Conservation (phyloP, 257 asterid species). For the Knoxia roxburghii region DNA sequence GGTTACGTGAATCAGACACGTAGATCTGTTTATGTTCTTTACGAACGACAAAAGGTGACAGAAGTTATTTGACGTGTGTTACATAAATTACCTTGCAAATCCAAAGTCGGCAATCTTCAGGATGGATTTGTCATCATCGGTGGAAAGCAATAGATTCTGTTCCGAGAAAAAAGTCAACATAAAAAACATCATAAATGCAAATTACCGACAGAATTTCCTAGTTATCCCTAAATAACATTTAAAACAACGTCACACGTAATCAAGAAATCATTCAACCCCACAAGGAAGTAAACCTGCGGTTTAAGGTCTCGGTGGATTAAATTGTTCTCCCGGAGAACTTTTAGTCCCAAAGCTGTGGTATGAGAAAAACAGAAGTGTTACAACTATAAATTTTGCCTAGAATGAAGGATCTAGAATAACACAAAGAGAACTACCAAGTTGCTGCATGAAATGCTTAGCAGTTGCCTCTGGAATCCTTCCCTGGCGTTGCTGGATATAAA, state of each 20-base stretch:
- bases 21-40: not conserved
- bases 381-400: not conserved
- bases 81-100: conserved; percentile 64
- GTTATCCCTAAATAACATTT: not conserved
- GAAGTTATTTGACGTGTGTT: not conserved
- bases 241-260: not conserved
- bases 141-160: conserved; percentile 50
- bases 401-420: not conserved
- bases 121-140: conserved; percentile 33
- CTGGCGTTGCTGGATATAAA: conserved; percentile 58
- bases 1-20: conserved; percentile 5
- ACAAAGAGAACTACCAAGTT: conserved; percentile 48
- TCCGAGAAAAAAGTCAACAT: conserved; percentile 7
- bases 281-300: conserved; percentile 67
- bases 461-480: conserved; percentile 80
- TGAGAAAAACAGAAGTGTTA: conserved; percentile 11
- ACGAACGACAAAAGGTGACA: not conserved
- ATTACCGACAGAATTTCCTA: not conserved
- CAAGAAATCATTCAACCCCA: not conserved
- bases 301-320: conserved; percentile 89
- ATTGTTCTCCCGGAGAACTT: conserved; percentile 76
- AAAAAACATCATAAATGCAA: not conserved
- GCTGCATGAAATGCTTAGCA: conserved; percentile 89
- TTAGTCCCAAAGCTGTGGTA: conserved; percentile 77
- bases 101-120: conserved; percentile 57